Conservation (phyloP, 2,329 filamentous ascomycete genomes). For the Plectosphaerella cucumerina region DNA sequence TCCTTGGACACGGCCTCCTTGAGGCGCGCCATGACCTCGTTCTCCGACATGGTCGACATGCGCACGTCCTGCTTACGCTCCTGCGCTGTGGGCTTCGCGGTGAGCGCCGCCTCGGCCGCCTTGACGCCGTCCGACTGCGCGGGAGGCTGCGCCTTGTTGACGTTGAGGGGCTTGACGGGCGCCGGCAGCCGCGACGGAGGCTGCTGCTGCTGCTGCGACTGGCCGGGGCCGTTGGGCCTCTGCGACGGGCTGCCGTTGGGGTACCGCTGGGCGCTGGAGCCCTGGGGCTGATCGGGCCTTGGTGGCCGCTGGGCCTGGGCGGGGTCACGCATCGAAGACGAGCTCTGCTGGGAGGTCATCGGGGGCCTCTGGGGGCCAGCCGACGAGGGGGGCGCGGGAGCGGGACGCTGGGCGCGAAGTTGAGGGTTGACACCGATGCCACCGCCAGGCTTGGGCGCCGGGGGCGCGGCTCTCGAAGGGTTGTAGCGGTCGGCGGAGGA, state of each 20-base stretch:
- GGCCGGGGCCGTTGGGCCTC: constrained; percentile 31
- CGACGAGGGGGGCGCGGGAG: constrained; percentile 61
- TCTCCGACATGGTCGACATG: constrained; percentile 98
- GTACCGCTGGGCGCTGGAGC: constrained; percentile 43
- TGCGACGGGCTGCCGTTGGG: constrained; percentile 49
- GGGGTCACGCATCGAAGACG: constrained; percentile 38
- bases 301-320: constrained; percentile 35
- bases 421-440: constrained; percentile 38
- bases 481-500: constrained; percentile 68
- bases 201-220: constrained; percentile 9
- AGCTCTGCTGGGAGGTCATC: constrained; percentile 45
- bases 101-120: constrained; percentile 84
- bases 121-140: constrained; percentile 67
- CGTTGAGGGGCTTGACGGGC: constrained; percentile 74
- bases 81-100: constrained; percentile 68
- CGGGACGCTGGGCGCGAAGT: constrained; percentile 72
- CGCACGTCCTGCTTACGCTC: constrained; percentile 88
- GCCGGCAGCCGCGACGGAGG: constrained; percentile 50
- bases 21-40: constrained; percentile 93
- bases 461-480: constrained; percentile 78
- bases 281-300: constrained; percentile 38
- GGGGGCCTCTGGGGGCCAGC: constrained; percentile 37
- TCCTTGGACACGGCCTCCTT: constrained; percentile 94
- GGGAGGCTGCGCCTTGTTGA: constrained; percentile 57
- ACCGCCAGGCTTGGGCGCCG: constrained; percentile 57